These are phyloP conservation scores for Kalmusia sp. DNA, from an alignment of 2,329 filamentous ascomycete species.

Conservation along the genomic window DNA sequence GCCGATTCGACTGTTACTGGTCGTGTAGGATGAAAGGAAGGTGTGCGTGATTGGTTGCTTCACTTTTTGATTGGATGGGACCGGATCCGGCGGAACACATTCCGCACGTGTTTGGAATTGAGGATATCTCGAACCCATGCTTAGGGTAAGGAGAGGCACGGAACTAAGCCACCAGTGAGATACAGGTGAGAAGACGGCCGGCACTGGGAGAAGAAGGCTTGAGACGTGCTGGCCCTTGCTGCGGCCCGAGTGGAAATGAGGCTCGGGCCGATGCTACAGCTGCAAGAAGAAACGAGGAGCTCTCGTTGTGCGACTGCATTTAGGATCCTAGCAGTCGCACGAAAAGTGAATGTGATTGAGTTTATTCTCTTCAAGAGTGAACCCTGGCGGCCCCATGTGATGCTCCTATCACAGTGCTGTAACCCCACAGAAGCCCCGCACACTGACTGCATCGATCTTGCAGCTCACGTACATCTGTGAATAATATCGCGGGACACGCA, in stretches of 20 bases:
- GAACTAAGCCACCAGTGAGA: too few relatives aligned
- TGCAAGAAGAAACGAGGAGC: neutral
- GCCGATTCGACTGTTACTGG: neutral
- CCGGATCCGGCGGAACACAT: neutral
- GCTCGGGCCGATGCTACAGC: neutral
- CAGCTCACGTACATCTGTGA: neutral
- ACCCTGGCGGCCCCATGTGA: neutral
- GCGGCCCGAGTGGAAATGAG: neutral
- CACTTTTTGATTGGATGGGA: neutral
- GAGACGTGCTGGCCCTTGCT: neutral
- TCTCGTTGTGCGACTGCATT: neutral
- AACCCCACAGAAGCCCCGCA: neutral
- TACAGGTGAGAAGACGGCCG: too few relatives aligned
- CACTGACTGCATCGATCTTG: neutral
- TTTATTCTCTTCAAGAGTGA: neutral
- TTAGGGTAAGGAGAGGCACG: neutral
- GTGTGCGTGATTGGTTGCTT: conserved; percentile 2
- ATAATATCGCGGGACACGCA: neutral
- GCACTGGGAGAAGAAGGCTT: neutral
- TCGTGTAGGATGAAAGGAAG: neutral
- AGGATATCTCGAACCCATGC: neutral
- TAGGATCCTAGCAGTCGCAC: neutral
- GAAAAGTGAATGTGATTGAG: neutral
- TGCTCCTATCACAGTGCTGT: neutral
- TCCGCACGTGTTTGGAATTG: neutral